A percentile compares a stretch with the other conserved stretches of the same genome.
These are phyloP conservation scores for Amanita exitialis DNA, from an alignment of 768 basidiomycete genomes.

Conservation along the genomic window DNA sequence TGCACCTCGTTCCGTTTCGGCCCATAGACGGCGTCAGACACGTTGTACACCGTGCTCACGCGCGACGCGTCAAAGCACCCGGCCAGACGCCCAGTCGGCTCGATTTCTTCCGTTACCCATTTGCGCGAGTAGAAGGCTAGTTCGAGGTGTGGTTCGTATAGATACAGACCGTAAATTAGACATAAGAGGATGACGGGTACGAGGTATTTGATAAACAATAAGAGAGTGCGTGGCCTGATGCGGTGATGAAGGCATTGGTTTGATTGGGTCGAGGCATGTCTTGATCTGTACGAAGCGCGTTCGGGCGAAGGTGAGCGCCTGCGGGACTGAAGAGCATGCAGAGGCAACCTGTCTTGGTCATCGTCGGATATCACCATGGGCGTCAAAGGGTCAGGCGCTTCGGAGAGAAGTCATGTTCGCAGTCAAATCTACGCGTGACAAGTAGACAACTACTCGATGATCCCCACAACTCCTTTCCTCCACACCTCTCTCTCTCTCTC, in stretches of 20 bases:
- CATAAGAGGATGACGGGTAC: slow-evolving; percentile 27
- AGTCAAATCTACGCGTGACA: neutral
- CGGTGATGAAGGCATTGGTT: neutral
- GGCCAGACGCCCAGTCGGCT: slow-evolving; percentile 47
- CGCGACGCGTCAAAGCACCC: slow-evolving; percentile 65
- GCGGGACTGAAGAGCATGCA: slow-evolving; percentile 1
- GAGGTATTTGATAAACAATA: slow-evolving; percentile 32
- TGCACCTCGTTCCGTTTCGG: slow-evolving; percentile 64
- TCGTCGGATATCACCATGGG: neutral
- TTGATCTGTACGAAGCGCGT: neutral
- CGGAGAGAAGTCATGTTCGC: neutral
- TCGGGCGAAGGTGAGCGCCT: neutral
- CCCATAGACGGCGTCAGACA: slow-evolving; percentile 53
- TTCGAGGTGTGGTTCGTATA: slow-evolving; percentile 83
- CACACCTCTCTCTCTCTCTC: too few species aligned
- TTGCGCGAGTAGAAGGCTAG: slow-evolving; percentile 64
- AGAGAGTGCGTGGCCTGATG: slow-evolving; percentile 20
- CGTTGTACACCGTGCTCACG: slow-evolving; percentile 59
- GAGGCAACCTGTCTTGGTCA: slow-evolving; percentile 1
- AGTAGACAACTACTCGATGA: neutral
- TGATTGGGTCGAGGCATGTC: neutral
- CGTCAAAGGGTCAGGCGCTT: neutral
- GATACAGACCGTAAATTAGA: slow-evolving; percentile 37
- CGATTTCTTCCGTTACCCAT: slow-evolving; percentile 72
- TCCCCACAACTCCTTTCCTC: neutral